phyloP scores from a whole-genome alignment of 140 eudicot genomes.

The Erigeron philadelphicus region DNA sequence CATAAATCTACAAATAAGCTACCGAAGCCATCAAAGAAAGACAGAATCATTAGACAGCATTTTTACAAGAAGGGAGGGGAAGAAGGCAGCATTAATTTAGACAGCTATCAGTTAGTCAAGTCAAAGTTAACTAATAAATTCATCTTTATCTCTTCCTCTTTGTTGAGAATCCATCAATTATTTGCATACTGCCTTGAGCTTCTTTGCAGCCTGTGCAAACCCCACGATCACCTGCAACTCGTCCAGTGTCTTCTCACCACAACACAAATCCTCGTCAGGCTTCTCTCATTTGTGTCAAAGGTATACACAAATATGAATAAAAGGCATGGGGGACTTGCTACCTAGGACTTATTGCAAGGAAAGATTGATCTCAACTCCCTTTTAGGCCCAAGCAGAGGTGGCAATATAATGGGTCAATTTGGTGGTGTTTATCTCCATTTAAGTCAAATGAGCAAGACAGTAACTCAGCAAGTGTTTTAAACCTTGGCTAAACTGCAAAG shows the following conservation, averaged over 20 bases:
- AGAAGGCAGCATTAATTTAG: slow-evolving; percentile 9
- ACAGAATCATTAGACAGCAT: slow-evolving; percentile 14
- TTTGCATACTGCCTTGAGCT: slow-evolving; percentile 63
- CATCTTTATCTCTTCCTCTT: slow-evolving; percentile 21
- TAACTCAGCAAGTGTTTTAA: not conserved
- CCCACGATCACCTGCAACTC: slow-evolving; percentile 72
- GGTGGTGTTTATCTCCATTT: not conserved
- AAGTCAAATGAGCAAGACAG: not conserved
- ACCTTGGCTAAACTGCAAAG: not conserved
- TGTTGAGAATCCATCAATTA: slow-evolving; percentile 30
- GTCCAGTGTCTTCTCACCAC: slow-evolving; percentile 52
- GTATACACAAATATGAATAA: not conserved
- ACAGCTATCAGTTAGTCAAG: slow-evolving; percentile 40
- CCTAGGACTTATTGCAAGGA: too few species aligned
- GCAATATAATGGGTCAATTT: not conserved
- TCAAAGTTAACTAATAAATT: slow-evolving; percentile 26
- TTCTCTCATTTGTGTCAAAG: not conserved
- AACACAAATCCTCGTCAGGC: slow-evolving; percentile 1
- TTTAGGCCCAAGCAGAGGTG: not conserved
- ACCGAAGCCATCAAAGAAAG: slow-evolving; percentile 15
- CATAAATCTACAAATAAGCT: slow-evolving; percentile 25
- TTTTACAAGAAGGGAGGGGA: slow-evolving; percentile 19
- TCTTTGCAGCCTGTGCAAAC: slow-evolving; percentile 72
- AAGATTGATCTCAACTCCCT: not conserved
- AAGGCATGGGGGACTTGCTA: too few species aligned